A percentile compares a stretch with the other conserved stretches of the same genome.
These are phyloP conservation scores for Cercospora nicotianae DNA, from an alignment of 2,329 filamentous ascomycete species.

Conservation along the genomic window DNA sequence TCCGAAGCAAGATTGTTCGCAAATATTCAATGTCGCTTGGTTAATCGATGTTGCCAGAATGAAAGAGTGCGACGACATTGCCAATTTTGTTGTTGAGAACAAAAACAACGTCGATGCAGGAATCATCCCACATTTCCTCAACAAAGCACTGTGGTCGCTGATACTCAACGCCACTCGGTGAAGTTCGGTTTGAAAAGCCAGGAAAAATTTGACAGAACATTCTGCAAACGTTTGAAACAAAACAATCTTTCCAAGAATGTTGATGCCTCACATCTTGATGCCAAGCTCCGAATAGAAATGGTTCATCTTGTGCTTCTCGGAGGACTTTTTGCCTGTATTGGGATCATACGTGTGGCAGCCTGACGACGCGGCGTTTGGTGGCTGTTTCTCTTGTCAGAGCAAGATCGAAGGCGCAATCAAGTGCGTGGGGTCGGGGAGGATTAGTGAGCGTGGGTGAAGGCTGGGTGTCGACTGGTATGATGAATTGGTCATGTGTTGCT, in stretches of 20 bases:
- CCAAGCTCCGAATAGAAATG: slow-evolving; percentile 67
- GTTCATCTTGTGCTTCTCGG: slow-evolving; percentile 61
- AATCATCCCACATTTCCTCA: too few species aligned
- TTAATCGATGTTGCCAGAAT: neutral
- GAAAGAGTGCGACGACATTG: neutral
- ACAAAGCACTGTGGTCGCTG: too few species aligned
- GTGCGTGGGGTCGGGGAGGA: neutral
- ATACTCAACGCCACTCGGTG: too few species aligned
- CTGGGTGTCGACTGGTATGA: neutral
- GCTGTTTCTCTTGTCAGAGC: slow-evolving; percentile 46
- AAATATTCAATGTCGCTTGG: too few species aligned
- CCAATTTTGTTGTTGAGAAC: too few species aligned
- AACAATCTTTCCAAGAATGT: neutral
- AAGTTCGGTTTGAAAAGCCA: too few species aligned
- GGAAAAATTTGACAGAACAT: too few species aligned
- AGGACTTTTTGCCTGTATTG: slow-evolving; percentile 70
- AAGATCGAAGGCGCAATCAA: neutral
- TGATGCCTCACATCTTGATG: slow-evolving; percentile 28
- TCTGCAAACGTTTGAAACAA: too few species aligned
- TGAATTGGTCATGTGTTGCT: neutral
- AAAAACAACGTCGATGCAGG: neutral
- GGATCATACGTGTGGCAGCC: slow-evolving; percentile 83
- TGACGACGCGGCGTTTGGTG: slow-evolving; percentile 79
- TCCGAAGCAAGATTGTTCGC: neutral
- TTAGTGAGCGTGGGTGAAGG: neutral